Conservation (phyloP, 805 yeast genomes). For the Yarrowia deformans region DNA sequence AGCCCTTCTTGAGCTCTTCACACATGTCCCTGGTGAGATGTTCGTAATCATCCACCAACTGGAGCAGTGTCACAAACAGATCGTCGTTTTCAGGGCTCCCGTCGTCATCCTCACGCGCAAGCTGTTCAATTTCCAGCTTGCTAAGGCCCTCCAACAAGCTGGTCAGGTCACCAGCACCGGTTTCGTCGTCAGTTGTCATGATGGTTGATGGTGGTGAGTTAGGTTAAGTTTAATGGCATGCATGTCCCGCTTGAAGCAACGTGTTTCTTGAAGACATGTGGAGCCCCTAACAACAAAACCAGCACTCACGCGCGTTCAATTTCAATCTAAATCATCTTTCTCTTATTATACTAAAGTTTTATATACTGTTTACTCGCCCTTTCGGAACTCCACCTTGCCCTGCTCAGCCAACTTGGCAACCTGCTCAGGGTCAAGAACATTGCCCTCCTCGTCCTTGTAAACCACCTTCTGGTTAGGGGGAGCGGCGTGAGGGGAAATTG, state of each 20-base stretch:
- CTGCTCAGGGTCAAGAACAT: slow-evolving; percentile 47
- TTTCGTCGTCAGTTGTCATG: slow-evolving; percentile 13
- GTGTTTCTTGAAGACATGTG: not conserved
- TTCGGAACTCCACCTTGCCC: slow-evolving; percentile 42
- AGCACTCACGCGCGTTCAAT: not conserved
- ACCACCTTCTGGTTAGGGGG: slow-evolving; percentile 43
- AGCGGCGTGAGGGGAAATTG: slow-evolving; percentile 35
- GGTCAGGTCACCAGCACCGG: not conserved
- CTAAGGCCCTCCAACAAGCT: slow-evolving; percentile 6
- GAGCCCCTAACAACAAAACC: too few relatives aligned
- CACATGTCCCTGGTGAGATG: not conserved
- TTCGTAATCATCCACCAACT: slow-evolving; percentile 17
- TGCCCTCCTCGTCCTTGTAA: slow-evolving; percentile 53
- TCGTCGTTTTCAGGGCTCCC: not conserved
- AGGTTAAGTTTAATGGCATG: slow-evolving; percentile 1
- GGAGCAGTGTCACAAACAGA: slow-evolving; percentile 16
- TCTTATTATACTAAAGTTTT: slow-evolving; percentile 31
- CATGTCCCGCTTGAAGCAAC: not conserved
- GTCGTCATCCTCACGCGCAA: not conserved
- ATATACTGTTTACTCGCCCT: slow-evolving; percentile 24
- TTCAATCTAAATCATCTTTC: slow-evolving; percentile 2
- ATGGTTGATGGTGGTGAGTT: not conserved
- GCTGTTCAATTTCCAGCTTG: slow-evolving; percentile 11
- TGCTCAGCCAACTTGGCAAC: slow-evolving; percentile 41
- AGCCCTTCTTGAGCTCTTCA: slow-evolving; percentile 21